Conservation (phyloP, 1,284 basidiomycete genomes). For the Ganoderma lingzhi region DNA sequence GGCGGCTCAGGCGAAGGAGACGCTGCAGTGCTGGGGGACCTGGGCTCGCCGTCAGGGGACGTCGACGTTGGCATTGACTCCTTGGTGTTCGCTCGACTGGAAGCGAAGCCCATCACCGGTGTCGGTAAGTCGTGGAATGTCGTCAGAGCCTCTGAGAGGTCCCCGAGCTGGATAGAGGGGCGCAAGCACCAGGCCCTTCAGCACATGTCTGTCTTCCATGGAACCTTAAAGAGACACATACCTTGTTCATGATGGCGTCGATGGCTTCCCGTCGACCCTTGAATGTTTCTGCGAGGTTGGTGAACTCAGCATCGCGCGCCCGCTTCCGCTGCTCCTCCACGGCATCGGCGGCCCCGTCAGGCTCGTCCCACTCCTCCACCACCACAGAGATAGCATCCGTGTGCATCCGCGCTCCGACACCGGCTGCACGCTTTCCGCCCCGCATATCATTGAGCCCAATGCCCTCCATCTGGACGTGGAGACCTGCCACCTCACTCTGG, state of each 20-base stretch:
- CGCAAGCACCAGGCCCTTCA: slow-evolving; percentile 35
- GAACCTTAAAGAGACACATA: slow-evolving; percentile 3
- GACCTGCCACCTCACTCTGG: slow-evolving; percentile 72
- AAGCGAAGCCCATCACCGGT: slow-evolving; percentile 55
- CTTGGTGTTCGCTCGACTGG: slow-evolving; percentile 43
- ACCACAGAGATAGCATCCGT: slow-evolving; percentile 38
- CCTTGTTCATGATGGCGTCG: slow-evolving; percentile 76
- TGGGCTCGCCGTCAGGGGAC: slow-evolving; percentile 25
- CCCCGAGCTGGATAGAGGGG: slow-evolving; percentile 55
- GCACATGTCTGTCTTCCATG: not conserved
- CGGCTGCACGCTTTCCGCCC: slow-evolving; percentile 33
- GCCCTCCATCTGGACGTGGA: slow-evolving; percentile 79
- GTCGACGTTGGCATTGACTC: slow-evolving; percentile 33
- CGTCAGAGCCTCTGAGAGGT: slow-evolving; percentile 63
- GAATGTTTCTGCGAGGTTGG: slow-evolving; percentile 69
- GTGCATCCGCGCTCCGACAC: slow-evolving; percentile 37
- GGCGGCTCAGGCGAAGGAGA: slow-evolving; percentile 34
- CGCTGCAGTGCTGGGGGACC: slow-evolving; percentile 34
- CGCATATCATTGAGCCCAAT: slow-evolving; percentile 48
- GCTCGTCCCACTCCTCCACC: slow-evolving; percentile 43
- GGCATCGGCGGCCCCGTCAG: slow-evolving; percentile 39
- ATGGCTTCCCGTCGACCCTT: slow-evolving; percentile 71
- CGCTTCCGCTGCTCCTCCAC: slow-evolving; percentile 43
- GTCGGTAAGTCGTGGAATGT: slow-evolving; percentile 66
- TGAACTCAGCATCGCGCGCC: slow-evolving; percentile 69